Percentiles rank a stretch among this genome's conserved stretches.
phyloP scores from a whole-genome alignment of 345 rosid genomes.

The Aurinia saxatilis region DNA sequence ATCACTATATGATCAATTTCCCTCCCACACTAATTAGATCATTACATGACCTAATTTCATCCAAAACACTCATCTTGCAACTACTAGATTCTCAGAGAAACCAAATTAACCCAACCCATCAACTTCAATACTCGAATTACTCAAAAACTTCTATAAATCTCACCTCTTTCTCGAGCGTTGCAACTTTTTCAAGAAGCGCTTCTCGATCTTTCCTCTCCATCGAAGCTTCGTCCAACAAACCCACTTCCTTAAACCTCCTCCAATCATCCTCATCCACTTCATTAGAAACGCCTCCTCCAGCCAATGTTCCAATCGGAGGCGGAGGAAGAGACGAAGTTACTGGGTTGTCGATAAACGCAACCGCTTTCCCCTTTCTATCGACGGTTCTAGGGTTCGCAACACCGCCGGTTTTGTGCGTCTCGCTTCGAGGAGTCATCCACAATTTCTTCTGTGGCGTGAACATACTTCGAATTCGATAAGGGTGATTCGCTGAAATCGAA shows the following conservation, averaged over 20 bases:
- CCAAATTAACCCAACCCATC: neutral
- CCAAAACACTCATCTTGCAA: neutral
- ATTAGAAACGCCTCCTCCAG: conserved; percentile 25
- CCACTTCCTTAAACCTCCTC: conserved; percentile 80
- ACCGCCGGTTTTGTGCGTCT: conserved; percentile 18
- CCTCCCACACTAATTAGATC: neutral
- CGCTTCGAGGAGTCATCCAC: conserved; percentile 38
- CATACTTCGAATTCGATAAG: conserved; percentile 31
- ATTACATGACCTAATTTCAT: too few species aligned
- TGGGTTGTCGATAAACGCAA: conserved; percentile 39
- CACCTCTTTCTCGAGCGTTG: conserved; percentile 70
- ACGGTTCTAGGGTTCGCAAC: conserved; percentile 23
- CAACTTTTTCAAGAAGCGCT: conserved; percentile 56
- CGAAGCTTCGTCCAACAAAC: conserved; percentile 62
- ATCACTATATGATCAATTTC: too few species aligned
- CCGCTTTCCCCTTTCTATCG: conserved; percentile 59
- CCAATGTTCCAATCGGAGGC: conserved; percentile 51
- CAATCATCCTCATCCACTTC: conserved; percentile 53
- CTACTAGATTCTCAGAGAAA: neutral
- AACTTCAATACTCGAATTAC: neutral
- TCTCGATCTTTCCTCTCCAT: conserved; percentile 70
- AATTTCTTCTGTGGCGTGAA: conserved; percentile 61
- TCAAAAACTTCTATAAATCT: neutral
- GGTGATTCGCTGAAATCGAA: neutral
- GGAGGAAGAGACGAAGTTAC: conserved; percentile 34